phyloP scores from a whole-genome alignment of 2,329 filamentous ascomycete genomes.

The Cadophora sp. region DNA sequence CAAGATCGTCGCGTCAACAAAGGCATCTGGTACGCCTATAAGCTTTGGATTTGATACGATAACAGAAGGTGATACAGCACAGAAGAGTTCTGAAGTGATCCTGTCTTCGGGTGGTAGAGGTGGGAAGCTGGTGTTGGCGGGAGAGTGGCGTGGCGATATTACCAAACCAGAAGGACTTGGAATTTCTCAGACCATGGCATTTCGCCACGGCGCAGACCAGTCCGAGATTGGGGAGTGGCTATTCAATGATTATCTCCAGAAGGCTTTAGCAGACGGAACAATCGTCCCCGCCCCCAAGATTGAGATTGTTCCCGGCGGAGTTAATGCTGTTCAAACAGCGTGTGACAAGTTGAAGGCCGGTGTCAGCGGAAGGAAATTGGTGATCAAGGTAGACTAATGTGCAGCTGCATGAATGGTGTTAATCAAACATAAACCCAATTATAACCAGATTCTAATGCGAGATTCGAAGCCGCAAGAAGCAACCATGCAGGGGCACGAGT shows the following conservation, averaged over 20 bases:
- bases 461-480: not conserved
- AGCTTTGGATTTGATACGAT: constrained; percentile 26
- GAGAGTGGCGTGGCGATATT: constrained; percentile 16
- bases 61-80: constrained; percentile 16
- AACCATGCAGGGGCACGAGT: not conserved
- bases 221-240: constrained; percentile 29
- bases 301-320: constrained; percentile 30
- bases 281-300: constrained; percentile 28
- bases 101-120: constrained; percentile 14
- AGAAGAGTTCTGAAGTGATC: constrained; percentile 21
- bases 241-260: constrained; percentile 31
- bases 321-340: constrained; percentile 21
- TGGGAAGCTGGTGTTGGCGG: constrained; percentile 22
- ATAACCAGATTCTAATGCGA: not conserved
- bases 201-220: not conserved
- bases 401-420: no score
- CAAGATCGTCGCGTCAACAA: constrained; percentile 24
- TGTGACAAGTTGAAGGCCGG: constrained; percentile 32
- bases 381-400: constrained; percentile 25
- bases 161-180: constrained; percentile 22
- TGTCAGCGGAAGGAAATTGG: constrained; percentile 36
- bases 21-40: constrained; percentile 22
- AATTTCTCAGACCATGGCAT: constrained; percentile 19
- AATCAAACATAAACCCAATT: not conserved
- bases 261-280: constrained; percentile 25